Evolutionary conservation across 1,139 yeast genomes (phyloP), one percentile per base, ranked within the genome.

Genomic region (Hyphopichia khmerensis): DNA sequence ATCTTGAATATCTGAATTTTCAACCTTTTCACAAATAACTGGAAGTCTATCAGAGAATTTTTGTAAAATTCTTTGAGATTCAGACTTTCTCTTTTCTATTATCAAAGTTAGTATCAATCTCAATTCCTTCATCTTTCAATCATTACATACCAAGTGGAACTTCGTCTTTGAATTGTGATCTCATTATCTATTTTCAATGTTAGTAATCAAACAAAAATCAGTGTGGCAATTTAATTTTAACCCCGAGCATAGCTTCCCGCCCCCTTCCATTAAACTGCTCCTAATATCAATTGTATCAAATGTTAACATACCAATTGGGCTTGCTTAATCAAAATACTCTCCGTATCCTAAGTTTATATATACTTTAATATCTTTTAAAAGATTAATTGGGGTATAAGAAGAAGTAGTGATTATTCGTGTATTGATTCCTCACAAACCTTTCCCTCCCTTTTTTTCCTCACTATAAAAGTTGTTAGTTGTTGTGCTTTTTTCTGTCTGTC

Each of bases 1-100:
- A 55, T 91, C 95, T 42, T 95, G 96, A 51, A 93, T 88, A 64
- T 93, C 98, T 40, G 96, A 86, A 69, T 93, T 93, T 69, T 91
- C 98, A 35, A 93, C 98, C 71, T 91, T 87, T 70, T 93, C 99
- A 67, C 99, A 95, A 58, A 93, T 93, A 27, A 87, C 97, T 10
- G 99, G 99, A 48, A 93, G 89, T 57, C 99, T 80, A 64, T 93
- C 96, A 48, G 80, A 77, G 68, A 91, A 93, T 65, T 95, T 87
- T 58, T 87, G 86, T 50, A 90, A 82, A 62, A 93, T 93, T 59
- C 98, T 82, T 51, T 87, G 82, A 34, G 98, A 91, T 68, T 93
- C 99, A 10, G 96, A 95, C 75, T 88, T 87, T 76, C 99, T 87
- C 71, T 91, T 89, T 64, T 90, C 97, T 80, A 62, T 30, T 39